These are phyloP conservation scores for Coleophoma cylindrospora DNA, from an alignment of 2,329 filamentous ascomycete species.

Conservation along the genomic window DNA sequence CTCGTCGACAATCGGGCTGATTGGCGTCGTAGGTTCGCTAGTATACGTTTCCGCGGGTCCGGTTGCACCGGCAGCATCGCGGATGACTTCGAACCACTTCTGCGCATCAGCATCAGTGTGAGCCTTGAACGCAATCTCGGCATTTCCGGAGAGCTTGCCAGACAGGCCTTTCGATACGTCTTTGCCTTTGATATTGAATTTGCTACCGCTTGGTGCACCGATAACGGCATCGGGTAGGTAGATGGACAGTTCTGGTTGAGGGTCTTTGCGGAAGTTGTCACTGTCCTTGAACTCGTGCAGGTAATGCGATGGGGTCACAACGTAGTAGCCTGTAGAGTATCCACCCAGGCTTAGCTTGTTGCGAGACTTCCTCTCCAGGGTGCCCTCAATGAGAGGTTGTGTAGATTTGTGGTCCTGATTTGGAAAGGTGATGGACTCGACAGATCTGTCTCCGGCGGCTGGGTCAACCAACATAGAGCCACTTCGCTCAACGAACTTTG, in stretches of 20 bases:
- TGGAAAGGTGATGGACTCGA: slow-evolving; percentile 74
- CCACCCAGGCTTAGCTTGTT: slow-evolving; percentile 73
- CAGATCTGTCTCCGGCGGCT: slow-evolving; percentile 64
- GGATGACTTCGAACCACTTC: slow-evolving; percentile 78
- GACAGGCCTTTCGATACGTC: slow-evolving; percentile 77
- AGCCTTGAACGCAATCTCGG: slow-evolving; percentile 85
- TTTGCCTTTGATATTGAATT: slow-evolving; percentile 95
- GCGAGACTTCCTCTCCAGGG: slow-evolving; percentile 84
- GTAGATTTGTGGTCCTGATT: slow-evolving; percentile 83
- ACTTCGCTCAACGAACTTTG: slow-evolving; percentile 71
- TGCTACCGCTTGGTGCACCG: slow-evolving; percentile 65
- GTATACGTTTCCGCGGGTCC: slow-evolving; percentile 7
- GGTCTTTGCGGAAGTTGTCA: slow-evolving; percentile 67
- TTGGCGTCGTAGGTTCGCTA: slow-evolving; percentile 17
- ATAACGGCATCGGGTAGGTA: slow-evolving; percentile 89
- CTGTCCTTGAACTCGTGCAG: slow-evolving; percentile 96
- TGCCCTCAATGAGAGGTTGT: slow-evolving; percentile 79
- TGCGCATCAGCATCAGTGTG: slow-evolving; percentile 74
- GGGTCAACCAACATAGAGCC: slow-evolving; percentile 72
- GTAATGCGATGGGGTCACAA: slow-evolving; percentile 81
- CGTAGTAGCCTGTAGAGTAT: slow-evolving; percentile 81
- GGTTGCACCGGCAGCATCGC: slow-evolving; percentile 13
- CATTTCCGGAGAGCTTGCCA: slow-evolving; percentile 72
- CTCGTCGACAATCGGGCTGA: slow-evolving; percentile 12
- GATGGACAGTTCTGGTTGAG: slow-evolving; percentile 79